Evolutionary conservation across 2,329 filamentous ascomycete genomes (phyloP), one percentile per base, ranked within the genome.

Genomic region (Penicillium sp.): DNA sequence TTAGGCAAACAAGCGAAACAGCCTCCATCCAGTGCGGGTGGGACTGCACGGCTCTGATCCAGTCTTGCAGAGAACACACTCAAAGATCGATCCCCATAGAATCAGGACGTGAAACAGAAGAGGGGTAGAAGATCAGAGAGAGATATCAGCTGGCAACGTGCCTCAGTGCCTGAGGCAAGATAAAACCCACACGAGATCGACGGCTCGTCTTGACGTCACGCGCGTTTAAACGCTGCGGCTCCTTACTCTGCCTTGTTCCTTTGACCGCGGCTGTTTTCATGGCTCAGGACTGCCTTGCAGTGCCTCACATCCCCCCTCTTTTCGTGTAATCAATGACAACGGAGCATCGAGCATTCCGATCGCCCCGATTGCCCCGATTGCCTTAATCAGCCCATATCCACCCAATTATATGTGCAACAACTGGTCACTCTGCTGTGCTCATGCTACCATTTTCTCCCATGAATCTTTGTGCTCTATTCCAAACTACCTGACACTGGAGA

Each of bases 171-270:
- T 29, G 28, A 29, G 16, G n/a, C 34, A 16, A 4, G 16, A 21
- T 21, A 16, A 9, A 21, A 39, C 16, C 36, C 16, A 39, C 36
- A 39, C 36, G 49, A 41, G 42, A 49, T 60, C 55, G 48, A 56
- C 49, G 51, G 47, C 45, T 60, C 53, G 57, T 58, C 47, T 57
- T 61, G 59, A 61, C 59, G 59, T 61, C 59, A 61, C 59, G 57
- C 24, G 44, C 47, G 10, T 21, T 39, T 39, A 39, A 39, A 13
- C 16, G 4, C 16, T 39, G 36, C 36, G 36, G 36, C 36, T 39
- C 16, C 18, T 6, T 26, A 26, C 24, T 26, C 24, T 26, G 1
- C 24, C 24, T 26, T 26, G 24, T 26, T 12, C 15, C 2, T 9
- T 29, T 12, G 12, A 33, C 31, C 31, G 31, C 36, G 6, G 18